These are phyloP conservation scores for Loxodes magnus DNA, from an alignment of 73 alveolate genomes.

Conservation along the genomic window DNA sequence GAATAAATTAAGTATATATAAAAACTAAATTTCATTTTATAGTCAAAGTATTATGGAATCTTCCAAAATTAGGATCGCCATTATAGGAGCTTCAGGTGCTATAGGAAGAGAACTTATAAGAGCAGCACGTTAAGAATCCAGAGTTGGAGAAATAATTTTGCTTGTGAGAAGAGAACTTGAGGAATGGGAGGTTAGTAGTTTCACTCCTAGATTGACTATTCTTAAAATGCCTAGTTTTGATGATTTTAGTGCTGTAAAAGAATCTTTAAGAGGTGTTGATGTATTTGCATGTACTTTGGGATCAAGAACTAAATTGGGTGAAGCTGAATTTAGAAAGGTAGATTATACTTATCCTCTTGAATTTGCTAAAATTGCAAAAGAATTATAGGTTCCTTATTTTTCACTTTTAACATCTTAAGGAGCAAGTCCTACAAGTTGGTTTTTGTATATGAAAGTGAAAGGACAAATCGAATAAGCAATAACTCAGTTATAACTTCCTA, in stretches of 20 bases:
- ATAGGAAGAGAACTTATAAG: conserved; percentile 54
- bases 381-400: conserved; percentile 31
- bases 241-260: conserved; percentile 23
- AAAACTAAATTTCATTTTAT: too few relatives aligned
- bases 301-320: conserved; percentile 48
- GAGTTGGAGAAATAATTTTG: conserved; percentile 33
- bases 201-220: conserved; percentile 20
- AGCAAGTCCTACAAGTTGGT: conserved; percentile 41
- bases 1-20: too few relatives aligned
- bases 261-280: conserved; percentile 34
- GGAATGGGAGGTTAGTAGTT: conserved; percentile 49
- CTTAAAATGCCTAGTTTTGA: conserved; percentile 43
- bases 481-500: conserved; percentile 10
- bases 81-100: conserved; percentile 67
- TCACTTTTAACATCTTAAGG: conserved; percentile 39
- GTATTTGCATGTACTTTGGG: conserved; percentile 53
- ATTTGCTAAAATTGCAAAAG: conserved; percentile 38
- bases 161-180: conserved; percentile 42
- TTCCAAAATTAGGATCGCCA: conserved; percentile 27
- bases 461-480: conserved; percentile 52
- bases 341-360: conserved; percentile 56
- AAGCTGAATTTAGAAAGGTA: conserved; percentile 49
- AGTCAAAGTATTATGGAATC: too few relatives aligned
- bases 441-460: conserved; percentile 39
- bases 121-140: conserved; percentile 14